Conservation (phyloP, 2,329 filamentous ascomycete species). For the Fusarium pininemorale region DNA sequence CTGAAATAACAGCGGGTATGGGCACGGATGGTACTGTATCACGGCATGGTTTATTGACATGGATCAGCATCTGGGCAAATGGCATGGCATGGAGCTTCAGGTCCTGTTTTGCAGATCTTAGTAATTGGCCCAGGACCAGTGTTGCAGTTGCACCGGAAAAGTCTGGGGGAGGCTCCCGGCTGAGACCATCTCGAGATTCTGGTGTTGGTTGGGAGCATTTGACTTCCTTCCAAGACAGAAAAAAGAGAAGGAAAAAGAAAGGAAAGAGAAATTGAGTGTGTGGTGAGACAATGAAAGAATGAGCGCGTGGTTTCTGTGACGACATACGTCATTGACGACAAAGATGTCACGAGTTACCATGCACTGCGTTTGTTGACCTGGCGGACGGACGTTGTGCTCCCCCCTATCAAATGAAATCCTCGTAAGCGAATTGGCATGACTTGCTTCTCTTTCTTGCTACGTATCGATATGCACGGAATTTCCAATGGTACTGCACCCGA, state of each 20-base stretch:
- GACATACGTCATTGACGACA: conserved; percentile 42
- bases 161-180: conserved; percentile 7
- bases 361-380: conserved; percentile 9
- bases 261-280: background rate
- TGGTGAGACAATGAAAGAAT: conserved; percentile 42
- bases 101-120: conserved; percentile 11
- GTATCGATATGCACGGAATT: background rate
- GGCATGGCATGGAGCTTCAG: conserved; percentile 8
- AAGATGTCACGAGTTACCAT: conserved; percentile 23
- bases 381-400: background rate
- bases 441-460: background rate
- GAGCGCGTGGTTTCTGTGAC: conserved; percentile 41
- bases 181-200: background rate
- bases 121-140: background rate
- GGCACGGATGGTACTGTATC: conserved; percentile 13
- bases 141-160: background rate
- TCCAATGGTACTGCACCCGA: conserved; percentile 6
- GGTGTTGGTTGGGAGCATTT: background rate
- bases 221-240: background rate
- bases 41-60: background rate
- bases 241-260: background rate
- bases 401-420: background rate
- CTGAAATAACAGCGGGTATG: conserved; percentile 2
- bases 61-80: background rate
- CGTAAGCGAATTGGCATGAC: conserved; percentile 11